These are phyloP conservation scores for Vitis hybrid DNA, from an alignment of 177 flowering plant genomes.

Conservation along the genomic window DNA sequence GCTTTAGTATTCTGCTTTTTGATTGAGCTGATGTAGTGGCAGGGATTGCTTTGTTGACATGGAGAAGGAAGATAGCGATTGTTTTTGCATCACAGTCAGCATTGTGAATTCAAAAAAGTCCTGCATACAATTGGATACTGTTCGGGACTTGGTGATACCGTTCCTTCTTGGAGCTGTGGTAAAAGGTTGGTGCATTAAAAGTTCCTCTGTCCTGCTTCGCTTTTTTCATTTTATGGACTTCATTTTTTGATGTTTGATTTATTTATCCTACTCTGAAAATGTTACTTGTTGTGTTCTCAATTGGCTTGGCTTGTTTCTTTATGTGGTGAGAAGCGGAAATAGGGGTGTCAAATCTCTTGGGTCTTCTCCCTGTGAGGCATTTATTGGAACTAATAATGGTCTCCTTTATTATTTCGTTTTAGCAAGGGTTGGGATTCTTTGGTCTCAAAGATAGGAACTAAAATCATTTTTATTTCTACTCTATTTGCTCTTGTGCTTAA, in stretches of 20 bases:
- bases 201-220: not conserved
- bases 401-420: not conserved
- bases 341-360: not conserved
- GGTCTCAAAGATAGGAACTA: not conserved
- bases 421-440: not conserved
- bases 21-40: conserved; percentile 23
- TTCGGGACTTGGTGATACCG: conserved; percentile 62
- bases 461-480: not conserved
- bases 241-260: not conserved
- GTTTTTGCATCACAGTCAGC: conserved; percentile 48
- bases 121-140: conserved; percentile 23
- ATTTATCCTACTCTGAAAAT: not conserved
- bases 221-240: not conserved
- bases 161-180: conserved; percentile 59
- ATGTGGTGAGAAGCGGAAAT: not conserved
- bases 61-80: conserved; percentile 16
- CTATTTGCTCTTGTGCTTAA: not conserved
- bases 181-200: conserved; percentile 48
- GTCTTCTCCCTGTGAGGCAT: not conserved
- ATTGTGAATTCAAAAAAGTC: conserved; percentile 33
- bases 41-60: conserved; percentile 47
- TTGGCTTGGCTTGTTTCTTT: not conserved
- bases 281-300: not conserved
- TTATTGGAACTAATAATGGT: not conserved
- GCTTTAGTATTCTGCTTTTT: conserved; percentile 11